phyloP scores from a whole-genome alignment of 2,329 filamentous ascomycete genomes.

The Xylariomycetidae sp. region DNA sequence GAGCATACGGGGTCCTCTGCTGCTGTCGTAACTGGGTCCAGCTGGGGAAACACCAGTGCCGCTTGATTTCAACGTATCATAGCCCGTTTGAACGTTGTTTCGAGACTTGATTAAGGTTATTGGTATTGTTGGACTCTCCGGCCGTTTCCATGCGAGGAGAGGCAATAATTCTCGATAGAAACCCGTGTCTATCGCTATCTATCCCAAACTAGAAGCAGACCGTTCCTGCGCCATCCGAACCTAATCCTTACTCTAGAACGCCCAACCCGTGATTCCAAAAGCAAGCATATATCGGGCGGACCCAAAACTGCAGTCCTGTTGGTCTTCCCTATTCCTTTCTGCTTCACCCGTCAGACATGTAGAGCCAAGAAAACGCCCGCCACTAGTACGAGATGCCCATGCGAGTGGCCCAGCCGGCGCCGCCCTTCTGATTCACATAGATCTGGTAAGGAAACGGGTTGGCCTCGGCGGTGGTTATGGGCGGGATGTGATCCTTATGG shows the following conservation, averaged over 20 bases:
- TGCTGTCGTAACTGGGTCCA: background rate
- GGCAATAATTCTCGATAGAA: conserved; percentile 7
- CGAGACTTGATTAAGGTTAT: no score
- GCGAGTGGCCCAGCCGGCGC: conserved; percentile 65
- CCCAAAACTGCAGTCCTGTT: no score
- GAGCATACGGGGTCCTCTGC: no score
- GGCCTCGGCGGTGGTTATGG: conserved; percentile 83
- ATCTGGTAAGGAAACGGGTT: conserved; percentile 97
- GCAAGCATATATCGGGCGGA: no score
- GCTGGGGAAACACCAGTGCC: no score
- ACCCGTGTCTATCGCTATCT: conserved; percentile 9
- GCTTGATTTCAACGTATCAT: no score
- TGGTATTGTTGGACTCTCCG: conserved; percentile 9
- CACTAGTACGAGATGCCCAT: conserved; percentile 29
- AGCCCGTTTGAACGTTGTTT: no score
- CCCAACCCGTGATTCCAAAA: no score
- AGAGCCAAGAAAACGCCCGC: background rate
- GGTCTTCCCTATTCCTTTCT: no score
- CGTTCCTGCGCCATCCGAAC: no score
- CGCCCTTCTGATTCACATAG: conserved; percentile 74
- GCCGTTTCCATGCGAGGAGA: conserved; percentile 4
- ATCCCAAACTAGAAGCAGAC: conserved; percentile 8
- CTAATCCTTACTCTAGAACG: no score
- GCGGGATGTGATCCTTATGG: conserved; percentile 93
- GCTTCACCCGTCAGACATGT: no score